Percentiles rank a stretch among this genome's conserved stretches.
These are phyloP conservation scores for Scopulariopsis brevicaulis DNA, from an alignment of 2,329 filamentous ascomycete genomes.

Conservation along the genomic window DNA sequence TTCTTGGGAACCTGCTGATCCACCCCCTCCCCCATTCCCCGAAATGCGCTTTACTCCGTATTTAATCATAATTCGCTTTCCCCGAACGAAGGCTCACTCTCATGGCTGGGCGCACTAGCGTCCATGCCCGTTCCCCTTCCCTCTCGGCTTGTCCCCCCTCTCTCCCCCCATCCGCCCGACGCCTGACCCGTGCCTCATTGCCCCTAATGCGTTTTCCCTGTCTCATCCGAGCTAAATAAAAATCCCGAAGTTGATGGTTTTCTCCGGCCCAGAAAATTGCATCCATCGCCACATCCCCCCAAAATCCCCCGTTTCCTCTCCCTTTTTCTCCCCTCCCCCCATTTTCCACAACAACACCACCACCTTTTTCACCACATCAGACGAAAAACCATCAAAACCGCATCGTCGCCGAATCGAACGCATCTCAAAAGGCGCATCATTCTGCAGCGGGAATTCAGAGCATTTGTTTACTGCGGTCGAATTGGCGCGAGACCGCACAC, in stretches of 20 bases:
- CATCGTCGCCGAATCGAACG: slow-evolving; percentile 18
- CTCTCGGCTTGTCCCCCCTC: not conserved
- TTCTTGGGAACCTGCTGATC: slow-evolving; percentile 3
- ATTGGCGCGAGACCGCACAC: slow-evolving; percentile 12
- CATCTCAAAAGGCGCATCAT: slow-evolving; percentile 24
- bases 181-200: slow-evolving; percentile 2
- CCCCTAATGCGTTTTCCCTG: slow-evolving; percentile 2
- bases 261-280: slow-evolving; percentile 1
- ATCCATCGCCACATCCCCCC: slow-evolving; percentile 1
- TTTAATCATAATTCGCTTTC: slow-evolving; percentile 5
- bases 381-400: slow-evolving; percentile 26
- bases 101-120: not conserved
- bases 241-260: slow-evolving; percentile 5
- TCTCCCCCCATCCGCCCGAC: not conserved
- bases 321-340: not conserved
- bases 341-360: slow-evolving; percentile 12
- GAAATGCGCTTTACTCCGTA: slow-evolving; percentile 2
- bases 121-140: not conserved
- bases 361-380: slow-evolving; percentile 15
- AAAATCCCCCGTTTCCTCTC: not conserved
- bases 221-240: slow-evolving; percentile 6
- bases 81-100: slow-evolving; percentile 1
- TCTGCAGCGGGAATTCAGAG: slow-evolving; percentile 12
- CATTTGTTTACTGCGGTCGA: slow-evolving; percentile 9
- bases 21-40: not conserved